These are phyloP conservation scores for Macrophomina tecta DNA, from an alignment of 2,329 filamentous ascomycete genomes.

Conservation along the genomic window DNA sequence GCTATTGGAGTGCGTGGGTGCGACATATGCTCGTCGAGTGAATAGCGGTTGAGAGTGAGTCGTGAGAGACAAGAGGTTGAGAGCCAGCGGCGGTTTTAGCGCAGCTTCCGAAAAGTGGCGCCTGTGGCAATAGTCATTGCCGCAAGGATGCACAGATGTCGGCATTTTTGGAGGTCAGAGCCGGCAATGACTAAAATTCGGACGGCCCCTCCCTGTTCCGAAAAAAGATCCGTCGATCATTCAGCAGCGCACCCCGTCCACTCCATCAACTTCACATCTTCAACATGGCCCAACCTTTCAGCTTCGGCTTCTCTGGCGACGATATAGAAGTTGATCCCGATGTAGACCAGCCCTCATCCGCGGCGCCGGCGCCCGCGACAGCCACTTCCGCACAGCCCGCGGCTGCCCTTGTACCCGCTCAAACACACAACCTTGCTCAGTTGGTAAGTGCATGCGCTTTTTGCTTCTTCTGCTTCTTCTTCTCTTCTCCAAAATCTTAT, in stretches of 20 bases:
- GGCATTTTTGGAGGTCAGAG: too few relatives aligned
- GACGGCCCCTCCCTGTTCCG: conserved; percentile 4
- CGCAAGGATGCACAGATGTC: too few relatives aligned
- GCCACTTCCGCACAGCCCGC: not conserved
- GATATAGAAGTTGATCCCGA: conserved; percentile 61
- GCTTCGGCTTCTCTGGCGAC: conserved; percentile 65
- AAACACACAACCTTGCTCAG: conserved; percentile 44
- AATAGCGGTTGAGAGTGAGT: too few relatives aligned
- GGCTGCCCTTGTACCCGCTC: conserved; percentile 9
- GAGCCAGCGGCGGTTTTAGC: not conserved
- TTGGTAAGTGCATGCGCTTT: conserved; percentile 47
- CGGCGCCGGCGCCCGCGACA: conserved; percentile 1
- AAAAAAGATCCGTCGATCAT: conserved; percentile 22
- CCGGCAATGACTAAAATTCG: not conserved
- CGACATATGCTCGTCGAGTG: too few relatives aligned
- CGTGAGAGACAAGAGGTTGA: too few relatives aligned
- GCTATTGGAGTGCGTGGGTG: too few relatives aligned
- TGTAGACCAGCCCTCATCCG: conserved; percentile 35
- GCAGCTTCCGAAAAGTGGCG: not conserved
- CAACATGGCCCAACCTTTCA: conserved; percentile 47
- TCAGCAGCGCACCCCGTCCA: not conserved
- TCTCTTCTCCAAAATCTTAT: not conserved
- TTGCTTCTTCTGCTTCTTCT: not conserved
- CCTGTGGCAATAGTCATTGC: too few relatives aligned
- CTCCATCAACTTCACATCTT: not conserved